Percentiles rank a stretch among this genome's conserved stretches.
Conservation (phyloP, 768 basidiomycete species). For the Floccularia luteovirens region DNA sequence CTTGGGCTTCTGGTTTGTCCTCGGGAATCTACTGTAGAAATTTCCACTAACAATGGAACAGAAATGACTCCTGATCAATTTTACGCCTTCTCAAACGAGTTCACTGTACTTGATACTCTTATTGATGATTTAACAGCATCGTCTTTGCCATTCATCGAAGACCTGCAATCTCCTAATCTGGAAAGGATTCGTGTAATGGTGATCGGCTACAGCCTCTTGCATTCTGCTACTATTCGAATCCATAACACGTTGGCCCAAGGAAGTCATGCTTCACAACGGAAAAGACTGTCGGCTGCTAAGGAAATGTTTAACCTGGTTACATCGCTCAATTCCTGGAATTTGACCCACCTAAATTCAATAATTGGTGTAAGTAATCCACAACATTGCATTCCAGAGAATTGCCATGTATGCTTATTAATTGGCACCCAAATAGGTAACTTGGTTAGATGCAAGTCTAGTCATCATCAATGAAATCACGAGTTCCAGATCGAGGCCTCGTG, state of each 20-base stretch:
- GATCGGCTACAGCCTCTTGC: constrained; percentile 25
- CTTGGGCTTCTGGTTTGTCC: constrained; percentile 19
- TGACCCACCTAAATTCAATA: constrained; percentile 18
- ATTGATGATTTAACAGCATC: constrained; percentile 12
- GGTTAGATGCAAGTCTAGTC: constrained; percentile 18
- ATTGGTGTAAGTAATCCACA: constrained; percentile 16
- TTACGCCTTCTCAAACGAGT: constrained; percentile 5
- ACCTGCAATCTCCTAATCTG: constrained; percentile 8
- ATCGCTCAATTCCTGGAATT: constrained; percentile 9
- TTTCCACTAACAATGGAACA: constrained; percentile 1
- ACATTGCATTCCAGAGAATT: neutral
- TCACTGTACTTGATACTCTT: constrained; percentile 13
- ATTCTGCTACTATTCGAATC: constrained; percentile 27
- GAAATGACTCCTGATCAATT: constrained; percentile 2
- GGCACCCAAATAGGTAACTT: constrained; percentile 9
- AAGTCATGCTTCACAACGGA: constrained; percentile 13
- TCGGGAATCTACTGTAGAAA: neutral
- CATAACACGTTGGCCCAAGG: constrained; percentile 18
- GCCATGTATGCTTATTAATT: neutral
- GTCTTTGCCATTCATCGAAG: constrained; percentile 7
- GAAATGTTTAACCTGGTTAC: constrained; percentile 12
- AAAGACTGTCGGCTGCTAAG: constrained; percentile 13
- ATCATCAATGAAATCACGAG: constrained; percentile 14
- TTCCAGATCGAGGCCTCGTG: no score
- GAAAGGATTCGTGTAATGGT: constrained; percentile 15